Evolutionary conservation across 2,329 filamentous ascomycete species (phyloP).

Genomic region (Phoma sp.): DNA sequence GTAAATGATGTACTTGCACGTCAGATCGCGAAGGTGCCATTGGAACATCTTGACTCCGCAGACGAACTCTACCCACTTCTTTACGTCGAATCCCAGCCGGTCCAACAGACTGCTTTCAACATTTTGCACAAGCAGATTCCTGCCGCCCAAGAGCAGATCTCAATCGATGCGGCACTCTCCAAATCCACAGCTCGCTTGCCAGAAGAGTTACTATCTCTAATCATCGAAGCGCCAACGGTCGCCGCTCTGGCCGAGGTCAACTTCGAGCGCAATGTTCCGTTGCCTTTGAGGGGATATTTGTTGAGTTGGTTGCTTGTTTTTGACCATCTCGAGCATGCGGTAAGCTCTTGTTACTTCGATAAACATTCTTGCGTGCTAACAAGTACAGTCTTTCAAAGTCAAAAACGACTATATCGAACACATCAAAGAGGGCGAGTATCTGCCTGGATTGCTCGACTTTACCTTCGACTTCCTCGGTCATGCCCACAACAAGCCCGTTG

Average conservation of each 20-base stretch:
- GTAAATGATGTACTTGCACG: conserved; percentile 77
- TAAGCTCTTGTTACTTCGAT: conserved; percentile 36
- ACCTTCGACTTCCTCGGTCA: conserved; percentile 86
- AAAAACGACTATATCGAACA: conserved; percentile 80
- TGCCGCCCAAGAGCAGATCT: conserved; percentile 77
- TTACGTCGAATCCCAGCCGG: conserved; percentile 73
- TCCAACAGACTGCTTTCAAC: conserved; percentile 82
- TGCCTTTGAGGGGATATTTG: conserved; percentile 77
- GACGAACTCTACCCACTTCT: conserved; percentile 77
- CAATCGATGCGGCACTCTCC: conserved; percentile 75
- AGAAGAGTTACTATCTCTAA: conserved; percentile 81
- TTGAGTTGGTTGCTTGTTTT: conserved; percentile 90
- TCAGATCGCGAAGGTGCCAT: conserved; percentile 68
- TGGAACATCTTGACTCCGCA: conserved; percentile 67
- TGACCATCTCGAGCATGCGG: conserved; percentile 77
- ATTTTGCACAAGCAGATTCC: conserved; percentile 83
- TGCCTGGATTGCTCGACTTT: conserved; percentile 75
- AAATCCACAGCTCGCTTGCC: conserved; percentile 77
- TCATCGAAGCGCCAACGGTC: conserved; percentile 77
- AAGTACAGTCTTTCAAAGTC: conserved; percentile 72
- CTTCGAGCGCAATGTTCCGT: conserved; percentile 70
- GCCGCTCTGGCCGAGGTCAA: conserved; percentile 70
- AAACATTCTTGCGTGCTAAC: conserved; percentile 23
- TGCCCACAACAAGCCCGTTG: conserved; percentile 72
- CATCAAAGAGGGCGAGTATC: conserved; percentile 74